Percentiles rank a stretch among this genome's conserved stretches.
Evolutionary conservation across 1,139 yeast genomes (phyloP).

Genomic region (Blastobotrys elegans): DNA sequence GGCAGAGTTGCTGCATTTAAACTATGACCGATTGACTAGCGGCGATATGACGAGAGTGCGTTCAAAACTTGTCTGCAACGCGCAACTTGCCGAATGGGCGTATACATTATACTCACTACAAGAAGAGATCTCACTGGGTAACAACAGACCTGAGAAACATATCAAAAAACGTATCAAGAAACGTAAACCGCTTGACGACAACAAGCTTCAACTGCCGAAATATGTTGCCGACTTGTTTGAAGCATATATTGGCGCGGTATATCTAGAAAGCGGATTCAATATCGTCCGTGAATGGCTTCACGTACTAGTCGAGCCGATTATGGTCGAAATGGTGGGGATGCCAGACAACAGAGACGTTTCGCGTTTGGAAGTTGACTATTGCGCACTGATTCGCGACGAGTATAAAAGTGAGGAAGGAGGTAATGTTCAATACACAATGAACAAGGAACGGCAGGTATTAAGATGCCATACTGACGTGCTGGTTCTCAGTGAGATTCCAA

Average conservation of each 20-base stretch:
- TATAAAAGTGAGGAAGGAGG: not conserved
- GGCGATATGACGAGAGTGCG: slow-evolving; percentile 4
- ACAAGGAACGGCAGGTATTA: not conserved
- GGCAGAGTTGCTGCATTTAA: not conserved
- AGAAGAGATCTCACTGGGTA: slow-evolving; percentile 50
- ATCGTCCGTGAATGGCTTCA: slow-evolving; percentile 21
- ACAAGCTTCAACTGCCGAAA: slow-evolving; percentile 51
- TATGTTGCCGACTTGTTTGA: slow-evolving; percentile 77
- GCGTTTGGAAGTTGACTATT: not conserved
- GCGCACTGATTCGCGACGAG: not conserved
- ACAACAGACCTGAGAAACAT: slow-evolving; percentile 67
- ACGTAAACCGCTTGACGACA: slow-evolving; percentile 72
- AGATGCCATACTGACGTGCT: not conserved
- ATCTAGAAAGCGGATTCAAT: slow-evolving; percentile 41
- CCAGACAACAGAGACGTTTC: not conserved
- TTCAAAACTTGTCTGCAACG: slow-evolving; percentile 2
- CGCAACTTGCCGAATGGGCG: slow-evolving; percentile 7
- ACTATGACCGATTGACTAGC: not conserved
- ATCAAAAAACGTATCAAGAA: slow-evolving; percentile 60
- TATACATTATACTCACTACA: not conserved
- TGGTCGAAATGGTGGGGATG: not conserved
- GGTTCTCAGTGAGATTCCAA: not conserved
- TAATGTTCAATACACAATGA: not conserved
- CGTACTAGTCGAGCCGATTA: slow-evolving; percentile 39
- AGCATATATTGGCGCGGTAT: slow-evolving; percentile 84